Evolutionary conservation across 2,329 filamentous ascomycete genomes (phyloP).

Genomic region (Penicillium sp.): DNA sequence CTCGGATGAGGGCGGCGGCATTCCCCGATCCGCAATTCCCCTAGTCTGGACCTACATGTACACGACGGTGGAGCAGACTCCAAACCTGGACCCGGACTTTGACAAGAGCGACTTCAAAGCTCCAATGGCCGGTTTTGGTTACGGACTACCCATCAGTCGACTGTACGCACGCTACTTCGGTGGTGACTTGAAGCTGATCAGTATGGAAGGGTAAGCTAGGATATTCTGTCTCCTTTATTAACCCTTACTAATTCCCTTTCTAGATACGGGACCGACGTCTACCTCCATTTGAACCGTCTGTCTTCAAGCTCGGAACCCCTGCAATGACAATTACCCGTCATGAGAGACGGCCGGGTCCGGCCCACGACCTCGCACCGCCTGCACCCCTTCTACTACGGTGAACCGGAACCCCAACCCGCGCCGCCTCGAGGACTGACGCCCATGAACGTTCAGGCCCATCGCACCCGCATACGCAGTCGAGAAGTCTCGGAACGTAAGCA

Average conservation of each 20-base stretch:
- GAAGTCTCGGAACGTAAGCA: slow-evolving; percentile 87
- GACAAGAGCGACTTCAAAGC: slow-evolving; percentile 99
- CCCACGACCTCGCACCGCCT: slow-evolving; percentile 43
- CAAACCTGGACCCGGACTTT: slow-evolving; percentile 92
- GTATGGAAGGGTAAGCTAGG: slow-evolving; percentile 93
- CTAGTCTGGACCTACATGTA: slow-evolving; percentile 99
- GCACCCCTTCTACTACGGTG: slow-evolving; percentile 36
- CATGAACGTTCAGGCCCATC: slow-evolving; percentile 58
- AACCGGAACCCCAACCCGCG: slow-evolving; percentile 31
- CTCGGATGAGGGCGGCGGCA: slow-evolving; percentile 93
- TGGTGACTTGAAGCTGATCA: slow-evolving; percentile 94
- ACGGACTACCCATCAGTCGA: slow-evolving; percentile 89
- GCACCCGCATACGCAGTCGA: slow-evolving; percentile 67
- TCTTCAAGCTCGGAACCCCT: slow-evolving; percentile 94
- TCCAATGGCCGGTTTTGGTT: slow-evolving; percentile 99
- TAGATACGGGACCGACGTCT: slow-evolving; percentile 97
- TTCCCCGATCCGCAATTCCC: slow-evolving; percentile 87
- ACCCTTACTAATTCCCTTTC: slow-evolving; percentile 16
- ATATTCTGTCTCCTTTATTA: neutral
- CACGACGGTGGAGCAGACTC: slow-evolving; percentile 94
- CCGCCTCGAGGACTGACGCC: slow-evolving; percentile 54
- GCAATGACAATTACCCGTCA: slow-evolving; percentile 89
- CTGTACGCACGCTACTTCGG: slow-evolving; percentile 97
- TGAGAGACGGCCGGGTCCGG: slow-evolving; percentile 66
- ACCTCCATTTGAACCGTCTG: slow-evolving; percentile 93